Percentiles rank a stretch among this genome's conserved stretches.
phyloP scores from a whole-genome alignment of 2,329 filamentous ascomycete genomes.

The Fonsecaea multimorphosa region DNA sequence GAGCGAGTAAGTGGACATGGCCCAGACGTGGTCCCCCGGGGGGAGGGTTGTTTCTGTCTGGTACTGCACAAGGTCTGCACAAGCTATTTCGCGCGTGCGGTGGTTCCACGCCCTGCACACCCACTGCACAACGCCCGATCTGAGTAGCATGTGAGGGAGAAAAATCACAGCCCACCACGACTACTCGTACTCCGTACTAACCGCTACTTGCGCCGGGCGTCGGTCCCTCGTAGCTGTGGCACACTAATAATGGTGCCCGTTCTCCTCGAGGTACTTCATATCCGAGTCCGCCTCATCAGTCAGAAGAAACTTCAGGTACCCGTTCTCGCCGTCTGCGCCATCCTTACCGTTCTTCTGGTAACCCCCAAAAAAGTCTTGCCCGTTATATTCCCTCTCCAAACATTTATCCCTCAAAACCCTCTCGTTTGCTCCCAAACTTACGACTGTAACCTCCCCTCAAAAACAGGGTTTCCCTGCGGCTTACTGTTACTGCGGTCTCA shows the following conservation, averaged over 20 bases:
- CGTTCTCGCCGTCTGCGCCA: neutral
- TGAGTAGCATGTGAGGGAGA: neutral
- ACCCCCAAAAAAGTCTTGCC: neutral
- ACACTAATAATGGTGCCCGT: neutral
- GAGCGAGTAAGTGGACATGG: neutral
- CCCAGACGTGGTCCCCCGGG: neutral
- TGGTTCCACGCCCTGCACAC: conserved; percentile 15
- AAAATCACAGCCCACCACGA: neutral
- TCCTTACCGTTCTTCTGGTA: neutral
- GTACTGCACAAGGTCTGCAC: neutral
- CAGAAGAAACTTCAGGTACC: conserved; percentile 21
- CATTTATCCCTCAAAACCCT: neutral
- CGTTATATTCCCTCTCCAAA: conserved; percentile 8
- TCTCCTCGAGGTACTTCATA: conserved; percentile 10
- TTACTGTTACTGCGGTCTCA: neutral
- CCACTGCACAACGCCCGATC: conserved; percentile 7
- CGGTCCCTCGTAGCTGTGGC: neutral
- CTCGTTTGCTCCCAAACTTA: conserved; percentile 6
- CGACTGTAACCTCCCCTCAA: conserved; percentile 8
- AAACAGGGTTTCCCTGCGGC: neutral
- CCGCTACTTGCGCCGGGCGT: neutral
- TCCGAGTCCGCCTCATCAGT: conserved; percentile 11
- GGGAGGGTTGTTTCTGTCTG: neutral
- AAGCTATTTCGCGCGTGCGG: neutral
- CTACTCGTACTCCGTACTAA: too few relatives aligned